A percentile compares a stretch with the other conserved stretches of the same genome.
These are phyloP conservation scores for Podospora tetraspora DNA, from an alignment of 495 filamentous ascomycete species.

Conservation along the genomic window DNA sequence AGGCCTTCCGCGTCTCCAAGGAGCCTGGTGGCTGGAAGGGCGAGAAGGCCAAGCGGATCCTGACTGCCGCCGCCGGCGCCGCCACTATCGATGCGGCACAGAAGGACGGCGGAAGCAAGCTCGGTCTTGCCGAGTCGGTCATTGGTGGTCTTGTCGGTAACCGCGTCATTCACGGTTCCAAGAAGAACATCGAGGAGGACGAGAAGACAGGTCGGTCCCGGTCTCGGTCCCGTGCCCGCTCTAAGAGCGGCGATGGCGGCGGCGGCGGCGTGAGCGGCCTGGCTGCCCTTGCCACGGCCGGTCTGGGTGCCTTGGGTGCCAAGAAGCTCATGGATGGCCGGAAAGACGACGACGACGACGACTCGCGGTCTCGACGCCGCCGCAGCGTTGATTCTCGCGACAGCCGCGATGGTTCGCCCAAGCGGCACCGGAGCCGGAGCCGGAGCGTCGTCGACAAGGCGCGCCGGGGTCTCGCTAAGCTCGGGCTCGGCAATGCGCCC, in stretches of 20 bases:
- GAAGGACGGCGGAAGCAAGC: conserved; percentile 61
- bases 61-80: conserved; percentile 80
- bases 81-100: conserved; percentile 76
- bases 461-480: conserved; percentile 41
- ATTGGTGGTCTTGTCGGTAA: conserved; percentile 82
- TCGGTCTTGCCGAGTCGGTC: conserved; percentile 64
- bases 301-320: conserved; percentile 69
- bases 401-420: conserved; percentile 38
- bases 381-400: conserved; percentile 48
- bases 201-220: conserved; percentile 45
- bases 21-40: conserved; percentile 80
- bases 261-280: conserved; percentile 47
- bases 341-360: conserved; percentile 41
- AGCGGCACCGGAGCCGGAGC: conserved; percentile 44
- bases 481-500: conserved; percentile 43
- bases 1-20: conserved; percentile 83
- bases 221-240: conserved; percentile 50
- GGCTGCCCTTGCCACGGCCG: conserved; percentile 67
- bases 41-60: conserved; percentile 77
- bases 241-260: conserved; percentile 36
- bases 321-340: conserved; percentile 71
- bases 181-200: conserved; percentile 55
- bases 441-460: conserved; percentile 45
- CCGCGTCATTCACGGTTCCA: conserved; percentile 68
- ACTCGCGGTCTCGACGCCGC: conserved; percentile 51